These are phyloP conservation scores for Hypoxylon subgilvum DNA, from an alignment of 495 filamentous ascomycete genomes.

Conservation along the genomic window DNA sequence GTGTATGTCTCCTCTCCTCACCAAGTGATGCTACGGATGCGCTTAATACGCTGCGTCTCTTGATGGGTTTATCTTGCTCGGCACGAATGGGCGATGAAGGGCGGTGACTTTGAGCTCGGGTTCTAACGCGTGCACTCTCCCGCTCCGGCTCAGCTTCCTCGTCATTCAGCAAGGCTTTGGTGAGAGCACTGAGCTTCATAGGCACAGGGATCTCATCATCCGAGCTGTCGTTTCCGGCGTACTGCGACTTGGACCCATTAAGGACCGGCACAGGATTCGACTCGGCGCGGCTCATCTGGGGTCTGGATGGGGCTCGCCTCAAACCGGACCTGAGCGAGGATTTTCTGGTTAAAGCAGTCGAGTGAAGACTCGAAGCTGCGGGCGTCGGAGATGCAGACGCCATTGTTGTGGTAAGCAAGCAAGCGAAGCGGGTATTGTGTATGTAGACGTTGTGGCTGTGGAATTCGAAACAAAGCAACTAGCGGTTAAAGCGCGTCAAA, in stretches of 20 bases:
- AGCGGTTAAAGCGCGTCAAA: slow-evolving; percentile 34
- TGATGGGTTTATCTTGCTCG: slow-evolving; percentile 49
- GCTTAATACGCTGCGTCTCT: slow-evolving; percentile 42
- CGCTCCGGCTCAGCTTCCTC: slow-evolving; percentile 60
- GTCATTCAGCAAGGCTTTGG: slow-evolving; percentile 75
- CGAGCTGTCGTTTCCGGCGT: slow-evolving; percentile 66
- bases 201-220: slow-evolving; percentile 74
- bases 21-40: slow-evolving; percentile 40
- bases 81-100: slow-evolving; percentile 56
- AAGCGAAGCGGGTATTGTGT: slow-evolving; percentile 14
- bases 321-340: slow-evolving; percentile 52
- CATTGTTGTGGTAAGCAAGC: slow-evolving; percentile 37
- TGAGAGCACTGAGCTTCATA: slow-evolving; percentile 80
- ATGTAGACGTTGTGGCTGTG: slow-evolving; percentile 4
- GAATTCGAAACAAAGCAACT: slow-evolving; percentile 12
- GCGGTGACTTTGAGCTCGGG: slow-evolving; percentile 55
- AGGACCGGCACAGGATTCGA: slow-evolving; percentile 42
- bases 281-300: slow-evolving; percentile 45
- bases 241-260: slow-evolving; percentile 37
- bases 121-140: slow-evolving; percentile 65
- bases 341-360: slow-evolving; percentile 46
- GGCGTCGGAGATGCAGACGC: slow-evolving; percentile 48
- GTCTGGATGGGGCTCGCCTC: slow-evolving; percentile 44
- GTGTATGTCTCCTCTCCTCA: slow-evolving; percentile 47
- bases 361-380: slow-evolving; percentile 42